phyloP scores from a whole-genome alignment of 1,284 basidiomycete species.

The Paramarasmius palmivorus region DNA sequence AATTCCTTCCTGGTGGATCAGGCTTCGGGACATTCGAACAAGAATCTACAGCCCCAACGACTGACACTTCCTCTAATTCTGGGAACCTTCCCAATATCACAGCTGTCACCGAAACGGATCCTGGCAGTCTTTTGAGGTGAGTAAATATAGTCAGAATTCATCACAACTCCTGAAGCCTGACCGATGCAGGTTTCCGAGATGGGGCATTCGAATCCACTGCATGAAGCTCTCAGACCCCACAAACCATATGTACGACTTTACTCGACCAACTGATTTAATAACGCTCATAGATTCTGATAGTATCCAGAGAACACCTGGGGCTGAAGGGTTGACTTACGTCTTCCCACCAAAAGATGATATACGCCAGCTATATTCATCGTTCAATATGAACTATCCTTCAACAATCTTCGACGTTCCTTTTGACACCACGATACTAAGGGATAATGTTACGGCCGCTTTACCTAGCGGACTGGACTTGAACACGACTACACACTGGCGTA shows the following conservation, averaged over 20 bases:
- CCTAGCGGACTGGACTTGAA: conserved; percentile 22
- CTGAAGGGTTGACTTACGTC: conserved; percentile 33
- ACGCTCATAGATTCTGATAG: no score
- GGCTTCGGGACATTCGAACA: conserved; percentile 38
- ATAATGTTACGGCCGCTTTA: conserved; percentile 22
- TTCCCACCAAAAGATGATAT: conserved; percentile 35
- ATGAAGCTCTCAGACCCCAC: conserved; percentile 30
- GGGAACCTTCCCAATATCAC: not conserved
- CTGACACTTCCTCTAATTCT: conserved; percentile 8
- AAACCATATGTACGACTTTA: conserved; percentile 30
- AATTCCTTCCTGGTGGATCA: conserved; percentile 32
- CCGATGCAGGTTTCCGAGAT: conserved; percentile 34
- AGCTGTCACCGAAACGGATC: not conserved
- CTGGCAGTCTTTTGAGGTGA: conserved; percentile 25
- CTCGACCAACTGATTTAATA: no score
- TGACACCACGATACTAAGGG: conserved; percentile 4
- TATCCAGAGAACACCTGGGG: no score
- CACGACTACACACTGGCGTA: conserved; percentile 27
- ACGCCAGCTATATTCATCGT: conserved; percentile 29
- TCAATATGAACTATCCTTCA: conserved; percentile 31
- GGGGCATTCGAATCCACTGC: conserved; percentile 43
- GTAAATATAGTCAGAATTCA: conserved; percentile 6
- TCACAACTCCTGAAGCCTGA: conserved; percentile 2
- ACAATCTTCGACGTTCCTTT: conserved; percentile 16
- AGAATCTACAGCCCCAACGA: conserved; percentile 21